Percentiles rank a stretch among this genome's conserved stretches.
Conservation (phyloP, 495 filamentous ascomycete species). For the Astrocystis sublimbata region DNA sequence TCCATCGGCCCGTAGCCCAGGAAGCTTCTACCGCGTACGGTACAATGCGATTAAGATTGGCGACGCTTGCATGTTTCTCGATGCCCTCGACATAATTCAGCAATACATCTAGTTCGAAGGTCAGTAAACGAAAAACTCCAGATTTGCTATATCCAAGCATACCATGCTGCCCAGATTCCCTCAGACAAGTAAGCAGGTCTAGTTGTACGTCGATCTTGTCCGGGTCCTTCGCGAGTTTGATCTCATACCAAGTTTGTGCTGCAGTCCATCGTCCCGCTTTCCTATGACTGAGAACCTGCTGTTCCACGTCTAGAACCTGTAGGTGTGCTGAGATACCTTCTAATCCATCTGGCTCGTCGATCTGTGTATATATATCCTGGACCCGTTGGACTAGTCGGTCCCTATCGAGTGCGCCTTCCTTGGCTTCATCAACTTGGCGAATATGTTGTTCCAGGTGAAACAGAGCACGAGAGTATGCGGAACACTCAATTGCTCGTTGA, state of each 20-base stretch:
- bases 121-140: slow-evolving; percentile 21
- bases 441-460: slow-evolving; percentile 95
- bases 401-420: slow-evolving; percentile 41
- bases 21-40: slow-evolving; percentile 86
- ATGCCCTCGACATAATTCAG: slow-evolving; percentile 82
- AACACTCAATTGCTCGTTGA: slow-evolving; percentile 82
- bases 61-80: slow-evolving; percentile 47
- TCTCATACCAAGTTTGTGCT: slow-evolving; percentile 96
- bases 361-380: slow-evolving; percentile 92
- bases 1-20: slow-evolving; percentile 85
- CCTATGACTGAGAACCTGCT: slow-evolving; percentile 87
- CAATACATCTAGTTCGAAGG: slow-evolving; percentile 63
- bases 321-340: slow-evolving; percentile 89
- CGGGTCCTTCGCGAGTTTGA: slow-evolving; percentile 76
- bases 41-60: slow-evolving; percentile 59
- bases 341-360: slow-evolving; percentile 96
- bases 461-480: slow-evolving; percentile 85
- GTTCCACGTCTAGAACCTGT: slow-evolving; percentile 78
- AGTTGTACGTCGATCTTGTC: slow-evolving; percentile 74
- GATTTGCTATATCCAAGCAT: slow-evolving; percentile 25
- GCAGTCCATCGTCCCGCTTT: slow-evolving; percentile 98
- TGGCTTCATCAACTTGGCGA: slow-evolving; percentile 44
- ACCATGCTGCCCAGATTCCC: slow-evolving; percentile 90
- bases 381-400: slow-evolving; percentile 69
- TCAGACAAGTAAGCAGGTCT: slow-evolving; percentile 83